Percentiles rank a stretch among this genome's conserved stretches.
Evolutionary conservation across 2,329 filamentous ascomycete genomes (phyloP).

Genomic region (Sclerotinia subarctica): DNA sequence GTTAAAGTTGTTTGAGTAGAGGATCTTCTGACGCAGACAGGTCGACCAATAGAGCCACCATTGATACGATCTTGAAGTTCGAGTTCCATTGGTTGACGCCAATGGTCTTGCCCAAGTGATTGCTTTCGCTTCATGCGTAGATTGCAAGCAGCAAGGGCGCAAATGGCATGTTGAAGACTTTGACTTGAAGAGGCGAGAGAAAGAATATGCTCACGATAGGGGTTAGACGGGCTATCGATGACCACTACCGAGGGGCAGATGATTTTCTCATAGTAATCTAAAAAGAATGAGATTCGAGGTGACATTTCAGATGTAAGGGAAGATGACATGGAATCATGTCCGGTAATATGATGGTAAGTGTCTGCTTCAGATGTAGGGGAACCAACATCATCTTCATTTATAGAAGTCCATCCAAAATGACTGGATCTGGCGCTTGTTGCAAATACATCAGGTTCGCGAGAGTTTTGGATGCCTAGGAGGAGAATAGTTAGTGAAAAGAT

Average conservation of each 20-base stretch:
- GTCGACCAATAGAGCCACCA: conserved; percentile 25
- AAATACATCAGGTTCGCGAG: conserved; percentile 35
- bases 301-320: conserved; percentile 60
- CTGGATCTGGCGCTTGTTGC: conserved; percentile 36
- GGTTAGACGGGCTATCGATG: conserved; percentile 82
- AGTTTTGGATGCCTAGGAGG: conserved; percentile 27
- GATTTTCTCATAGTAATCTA: conserved; percentile 90
- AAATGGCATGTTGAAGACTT: conserved; percentile 88
- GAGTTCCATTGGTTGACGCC: conserved; percentile 42
- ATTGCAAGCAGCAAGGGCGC: conserved; percentile 84
- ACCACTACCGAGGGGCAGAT: conserved; percentile 91
- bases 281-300: conserved; percentile 79
- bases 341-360: conserved; percentile 33
- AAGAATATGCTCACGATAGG: conserved; percentile 79
- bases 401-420: conserved; percentile 37
- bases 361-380: conserved; percentile 35
- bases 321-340: conserved; percentile 49
- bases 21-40: conserved; percentile 27
- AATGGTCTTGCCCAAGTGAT: conserved; percentile 54
- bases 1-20: conserved; percentile 37
- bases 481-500: conserved; percentile 21
- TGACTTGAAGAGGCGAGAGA: conserved; percentile 73
- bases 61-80: conserved; percentile 38
- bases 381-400: conserved; percentile 38
- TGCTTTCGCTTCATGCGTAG: conserved; percentile 77